A percentile compares a stretch with the other conserved stretches of the same genome.
phyloP scores from a whole-genome alignment of 768 basidiomycete species.

The Mycena galopus region DNA sequence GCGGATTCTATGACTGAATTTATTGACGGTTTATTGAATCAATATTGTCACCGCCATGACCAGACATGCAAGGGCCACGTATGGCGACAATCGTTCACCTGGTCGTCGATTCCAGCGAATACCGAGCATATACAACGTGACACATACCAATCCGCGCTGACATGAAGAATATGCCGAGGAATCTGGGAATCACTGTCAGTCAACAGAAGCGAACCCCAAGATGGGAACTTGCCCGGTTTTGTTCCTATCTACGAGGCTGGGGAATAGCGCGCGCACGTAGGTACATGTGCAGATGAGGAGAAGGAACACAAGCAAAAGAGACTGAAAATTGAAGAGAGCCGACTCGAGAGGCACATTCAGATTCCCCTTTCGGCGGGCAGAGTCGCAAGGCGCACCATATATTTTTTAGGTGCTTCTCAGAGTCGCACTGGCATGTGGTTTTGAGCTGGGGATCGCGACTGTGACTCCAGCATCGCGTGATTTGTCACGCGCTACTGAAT shows the following conservation, averaged over 20 bases:
- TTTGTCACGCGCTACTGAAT: slow-evolving; percentile 9
- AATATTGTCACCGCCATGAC: slow-evolving; percentile 87
- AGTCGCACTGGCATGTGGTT: too few relatives aligned
- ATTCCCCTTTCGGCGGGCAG: background rate
- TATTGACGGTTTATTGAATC: slow-evolving; percentile 15
- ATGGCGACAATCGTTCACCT: slow-evolving; percentile 98
- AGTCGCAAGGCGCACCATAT: slow-evolving; percentile 10
- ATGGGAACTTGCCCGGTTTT: slow-evolving; percentile 82
- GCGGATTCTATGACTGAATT: background rate
- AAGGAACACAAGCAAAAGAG: slow-evolving; percentile 92
- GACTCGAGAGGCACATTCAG: slow-evolving; percentile 60
- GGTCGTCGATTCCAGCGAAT: background rate
- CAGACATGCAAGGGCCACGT: slow-evolving; percentile 94
- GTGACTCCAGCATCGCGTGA: too few relatives aligned
- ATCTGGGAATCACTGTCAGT: slow-evolving; percentile 59
- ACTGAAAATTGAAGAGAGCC: slow-evolving; percentile 98
- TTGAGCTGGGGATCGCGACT: too few relatives aligned
- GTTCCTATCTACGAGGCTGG: slow-evolving; percentile 91
- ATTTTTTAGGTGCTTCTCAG: background rate
- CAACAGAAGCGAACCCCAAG: background rate
- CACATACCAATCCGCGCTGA: slow-evolving; percentile 91
- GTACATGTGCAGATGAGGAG: slow-evolving; percentile 97
- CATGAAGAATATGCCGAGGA: slow-evolving; percentile 95
- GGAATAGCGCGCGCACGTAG: slow-evolving; percentile 91
- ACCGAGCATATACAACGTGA: background rate